Conservation (phyloP, 345 rosid species). For the Eutrema yunnanense region DNA sequence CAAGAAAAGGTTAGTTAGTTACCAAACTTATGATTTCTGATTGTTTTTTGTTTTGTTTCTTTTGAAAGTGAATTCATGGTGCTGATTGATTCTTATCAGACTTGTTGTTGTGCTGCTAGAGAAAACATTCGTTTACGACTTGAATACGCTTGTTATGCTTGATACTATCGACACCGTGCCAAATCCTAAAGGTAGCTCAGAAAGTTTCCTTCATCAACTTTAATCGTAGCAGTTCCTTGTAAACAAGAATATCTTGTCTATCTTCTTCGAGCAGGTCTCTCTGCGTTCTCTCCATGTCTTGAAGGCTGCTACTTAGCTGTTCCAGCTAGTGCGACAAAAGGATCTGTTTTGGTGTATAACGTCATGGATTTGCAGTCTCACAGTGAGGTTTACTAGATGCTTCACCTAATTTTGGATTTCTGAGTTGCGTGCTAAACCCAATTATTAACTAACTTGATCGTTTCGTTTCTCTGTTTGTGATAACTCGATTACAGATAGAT, state of each 20-base stretch:
- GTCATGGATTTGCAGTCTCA: constrained; percentile 73
- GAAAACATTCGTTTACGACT: constrained; percentile 69
- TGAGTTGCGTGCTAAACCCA: neutral
- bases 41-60: neutral
- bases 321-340: constrained; percentile 78
- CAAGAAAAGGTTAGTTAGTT: constrained; percentile 46
- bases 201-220: neutral
- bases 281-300: constrained; percentile 75
- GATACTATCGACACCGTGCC: constrained; percentile 74
- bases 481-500: constrained; percentile 56
- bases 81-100: constrained; percentile 39
- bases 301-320: constrained; percentile 92
- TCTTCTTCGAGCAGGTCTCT: constrained; percentile 48
- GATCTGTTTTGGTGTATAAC: constrained; percentile 80
- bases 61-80: constrained; percentile 4
- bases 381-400: constrained; percentile 56
- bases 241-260: neutral
- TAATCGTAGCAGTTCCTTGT: neutral
- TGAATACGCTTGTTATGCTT: constrained; percentile 60
- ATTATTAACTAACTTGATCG: neutral
- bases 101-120: constrained; percentile 82
- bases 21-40: neutral
- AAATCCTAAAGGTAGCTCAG: constrained; percentile 60
- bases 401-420: neutral
- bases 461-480: neutral